Base-by-base conservation (phyloP, 495 filamentous ascomycete species). In the Podospora sp. region DNA sequence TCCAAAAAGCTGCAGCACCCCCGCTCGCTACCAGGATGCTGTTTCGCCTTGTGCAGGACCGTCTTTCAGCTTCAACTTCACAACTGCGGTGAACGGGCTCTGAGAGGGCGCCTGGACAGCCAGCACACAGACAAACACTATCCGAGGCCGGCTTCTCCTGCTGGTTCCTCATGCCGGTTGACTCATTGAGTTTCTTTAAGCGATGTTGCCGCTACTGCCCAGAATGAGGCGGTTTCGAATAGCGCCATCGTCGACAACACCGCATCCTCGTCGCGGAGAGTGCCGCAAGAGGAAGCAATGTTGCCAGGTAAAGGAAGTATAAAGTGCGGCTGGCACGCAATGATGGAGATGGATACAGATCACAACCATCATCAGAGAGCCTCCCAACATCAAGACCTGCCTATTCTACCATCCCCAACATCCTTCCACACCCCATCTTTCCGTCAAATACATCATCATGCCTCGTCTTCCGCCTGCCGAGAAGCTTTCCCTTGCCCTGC, bases 401-500 rank as follows among this genome's bases (percentile, higher is more conserved):
- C 18, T 18, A n/a, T 27, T 46, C 29, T 12, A 5, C 16, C 18
- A 6, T 29, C 5, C 24, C 18, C 12, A 21, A 8, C 2, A 46
- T 16, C n/a, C n/a, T n/a, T 22, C 26, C 51, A 67, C 29, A 35
- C 65, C 18, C 18, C 29, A 63, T 26, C 53, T 24, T 29, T 9
- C 57, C 58, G 16, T 16, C 66, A 24, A 22, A 21, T 7, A 33
- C 27, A 29, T 62, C 72, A 74, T 6, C 63, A 82, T 82, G 80
- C 63, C 68, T 53, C 78, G 71, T 21, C 72, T 80, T 26, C 78
- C 79, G 6, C 76, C 81, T n/a, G 78, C 76, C 52, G 81, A 79
- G 70, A 86, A 85, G 71, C 75, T 87, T 9, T 78, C 84, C n/a
- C 81, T 87, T 63, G 83, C 80, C 25, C 65, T 82, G 27, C 82